Conservation (phyloP, 306 rosid species). For the Malus fusca region DNA sequence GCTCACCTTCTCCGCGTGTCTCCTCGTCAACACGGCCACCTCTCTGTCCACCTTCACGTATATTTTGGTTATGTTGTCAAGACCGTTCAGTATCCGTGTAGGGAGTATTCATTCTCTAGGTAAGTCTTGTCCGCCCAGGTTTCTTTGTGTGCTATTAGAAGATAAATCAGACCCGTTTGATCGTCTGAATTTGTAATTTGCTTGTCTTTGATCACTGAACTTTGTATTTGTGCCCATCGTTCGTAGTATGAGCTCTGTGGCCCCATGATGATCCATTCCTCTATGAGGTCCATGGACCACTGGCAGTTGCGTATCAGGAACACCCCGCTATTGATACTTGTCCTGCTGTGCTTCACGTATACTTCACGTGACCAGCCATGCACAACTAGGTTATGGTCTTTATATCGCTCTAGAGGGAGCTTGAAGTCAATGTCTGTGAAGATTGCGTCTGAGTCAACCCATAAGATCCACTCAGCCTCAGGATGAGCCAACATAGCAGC, state of each 20-base stretch:
- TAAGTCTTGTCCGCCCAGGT: slow-evolving; percentile 64
- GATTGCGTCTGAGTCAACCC: slow-evolving; percentile 85
- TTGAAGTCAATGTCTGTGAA: slow-evolving; percentile 81
- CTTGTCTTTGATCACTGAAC: slow-evolving; percentile 54
- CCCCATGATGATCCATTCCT: slow-evolving; percentile 74
- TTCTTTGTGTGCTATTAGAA: slow-evolving; percentile 31
- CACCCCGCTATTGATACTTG: slow-evolving; percentile 77
- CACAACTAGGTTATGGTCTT: slow-evolving; percentile 43
- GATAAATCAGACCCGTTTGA: slow-evolving; percentile 66
- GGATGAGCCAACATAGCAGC: slow-evolving; percentile 80
- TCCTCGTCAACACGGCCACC: slow-evolving; percentile 29
- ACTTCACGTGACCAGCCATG: slow-evolving; percentile 63
- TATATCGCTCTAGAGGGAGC: slow-evolving; percentile 51
- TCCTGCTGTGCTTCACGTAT: slow-evolving; percentile 54
- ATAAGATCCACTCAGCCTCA: slow-evolving; percentile 86
- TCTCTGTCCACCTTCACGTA: slow-evolving; percentile 35
- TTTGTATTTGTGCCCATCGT: slow-evolving; percentile 45
- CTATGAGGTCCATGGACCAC: slow-evolving; percentile 75
- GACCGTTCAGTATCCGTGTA: slow-evolving; percentile 49
- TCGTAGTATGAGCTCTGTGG: slow-evolving; percentile 52
- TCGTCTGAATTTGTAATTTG: slow-evolving; percentile 66
- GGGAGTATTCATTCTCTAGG: slow-evolving; percentile 48
- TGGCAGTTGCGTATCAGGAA: slow-evolving; percentile 71
- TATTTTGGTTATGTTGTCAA: slow-evolving; percentile 23
- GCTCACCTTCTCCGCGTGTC: slow-evolving; percentile 67